Evolutionary conservation across 805 yeast species (phyloP), one percentile per base, ranked within the genome.

Genomic region (Teunomyces aglyptinius): DNA sequence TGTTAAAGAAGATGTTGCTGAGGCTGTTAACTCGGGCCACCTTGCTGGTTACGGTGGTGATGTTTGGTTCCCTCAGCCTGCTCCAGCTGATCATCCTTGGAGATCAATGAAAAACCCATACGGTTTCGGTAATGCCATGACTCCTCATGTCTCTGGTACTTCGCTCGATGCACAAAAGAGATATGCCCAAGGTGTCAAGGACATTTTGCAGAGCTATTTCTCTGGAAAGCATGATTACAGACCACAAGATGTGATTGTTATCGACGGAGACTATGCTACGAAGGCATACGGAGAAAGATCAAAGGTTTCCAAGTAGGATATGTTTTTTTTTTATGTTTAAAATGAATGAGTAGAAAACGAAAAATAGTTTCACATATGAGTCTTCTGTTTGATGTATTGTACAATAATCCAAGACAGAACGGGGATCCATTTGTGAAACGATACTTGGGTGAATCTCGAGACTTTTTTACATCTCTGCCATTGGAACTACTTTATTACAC

Each of bases 61-160:
- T 65, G 94, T 86, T 44, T 86, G 92, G 89, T 77, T 59, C 71
- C 85, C 84, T n/a, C 95, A 86, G 67, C 95, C 95, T 36, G 87
- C 92, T 22, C 89, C 90, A 52, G 69, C 71, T 45, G 76, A 76
- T 63, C 90, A 85, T 60, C 90, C 90, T 54, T 86, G 94, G 94
- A 76, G 89, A 74, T 46, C 72, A 8, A 78, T 85, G 82, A 61
- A 70, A 41, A 84, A 85, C 77, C 70, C 77, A 58, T 78, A 74
- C 54, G 85, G 85, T 49, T 86, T 80, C 31, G 92, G 92, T 54
- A 86, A 87, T 57, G 92, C 91, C 45, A 85, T 86, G 92, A 84
- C 89, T 43, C 90, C 91, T 16, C 94, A 86, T 61, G 79, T 82
- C 55, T 81, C 88, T 45, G 94, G 95, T 51, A 82, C 92, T 20